phyloP scores from a whole-genome alignment of 2,329 filamentous ascomycete species.

The Chalara sp. region DNA sequence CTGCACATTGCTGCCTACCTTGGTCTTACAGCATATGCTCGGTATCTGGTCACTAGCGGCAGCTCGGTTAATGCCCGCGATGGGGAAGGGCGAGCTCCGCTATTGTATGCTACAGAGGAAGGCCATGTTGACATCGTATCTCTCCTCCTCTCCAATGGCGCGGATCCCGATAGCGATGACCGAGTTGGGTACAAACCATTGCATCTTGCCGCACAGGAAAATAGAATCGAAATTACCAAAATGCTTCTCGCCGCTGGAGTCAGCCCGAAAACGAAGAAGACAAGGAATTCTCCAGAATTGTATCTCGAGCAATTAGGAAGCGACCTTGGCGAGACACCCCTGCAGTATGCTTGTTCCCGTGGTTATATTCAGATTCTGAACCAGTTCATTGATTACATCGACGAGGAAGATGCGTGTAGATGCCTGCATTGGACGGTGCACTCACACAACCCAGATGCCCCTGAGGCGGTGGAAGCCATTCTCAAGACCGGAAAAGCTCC shows the following conservation, averaged over 20 bases:
- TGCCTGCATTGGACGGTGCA: not conserved
- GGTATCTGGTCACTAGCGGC: not conserved
- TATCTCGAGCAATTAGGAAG: not conserved
- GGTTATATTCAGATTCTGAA: not conserved
- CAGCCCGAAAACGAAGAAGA: not conserved
- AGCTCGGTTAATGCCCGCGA: not conserved
- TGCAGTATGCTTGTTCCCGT: not conserved
- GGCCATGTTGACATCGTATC: not conserved
- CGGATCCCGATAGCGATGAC: not conserved
- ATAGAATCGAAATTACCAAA: not conserved
- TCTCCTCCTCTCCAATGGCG: not conserved
- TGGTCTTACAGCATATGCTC: not conserved
- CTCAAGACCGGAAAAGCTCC: not conserved
- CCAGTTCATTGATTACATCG: not conserved
- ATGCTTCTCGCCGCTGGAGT: not conserved
- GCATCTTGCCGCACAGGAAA: not conserved
- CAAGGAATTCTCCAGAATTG: not conserved
- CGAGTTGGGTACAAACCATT: not conserved
- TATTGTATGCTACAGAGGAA: not conserved
- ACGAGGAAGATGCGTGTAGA: not conserved
- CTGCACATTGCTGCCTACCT: not conserved
- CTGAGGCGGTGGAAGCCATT: not conserved
- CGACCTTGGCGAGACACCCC: not conserved
- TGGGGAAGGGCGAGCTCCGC: not conserved
- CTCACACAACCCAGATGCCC: not conserved